These are phyloP conservation scores for Cyberlindnera euphorbiae DNA, from an alignment of 805 yeast genomes.

Conservation along the genomic window DNA sequence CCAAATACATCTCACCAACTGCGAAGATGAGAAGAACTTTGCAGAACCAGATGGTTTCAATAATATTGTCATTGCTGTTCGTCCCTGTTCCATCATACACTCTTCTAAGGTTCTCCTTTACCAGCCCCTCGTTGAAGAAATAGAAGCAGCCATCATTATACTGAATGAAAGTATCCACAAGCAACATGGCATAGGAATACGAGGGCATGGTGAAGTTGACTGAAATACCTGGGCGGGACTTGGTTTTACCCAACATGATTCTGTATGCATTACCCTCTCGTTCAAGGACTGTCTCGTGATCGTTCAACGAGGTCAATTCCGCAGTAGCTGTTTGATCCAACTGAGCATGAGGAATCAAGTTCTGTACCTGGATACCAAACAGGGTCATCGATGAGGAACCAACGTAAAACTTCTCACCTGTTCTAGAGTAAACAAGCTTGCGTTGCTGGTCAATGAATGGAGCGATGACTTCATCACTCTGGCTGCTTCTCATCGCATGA, in stretches of 20 bases:
- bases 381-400: constrained; percentile 83
- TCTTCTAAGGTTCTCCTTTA: constrained; percentile 59
- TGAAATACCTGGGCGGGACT: constrained; percentile 61
- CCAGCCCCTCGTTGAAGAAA: constrained; percentile 78
- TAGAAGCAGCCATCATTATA: constrained; percentile 83
- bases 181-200: constrained; percentile 66
- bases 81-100: constrained; percentile 45
- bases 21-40: constrained; percentile 70
- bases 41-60: constrained; percentile 79
- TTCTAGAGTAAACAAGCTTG: constrained; percentile 63
- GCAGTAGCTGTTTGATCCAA: constrained; percentile 22
- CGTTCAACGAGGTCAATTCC: constrained; percentile 15
- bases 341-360: constrained; percentile 37
- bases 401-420: constrained; percentile 71
- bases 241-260: constrained; percentile 62
- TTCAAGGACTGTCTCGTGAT: constrained; percentile 55
- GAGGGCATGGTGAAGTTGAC: constrained; percentile 73
- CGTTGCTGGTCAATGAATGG: constrained; percentile 72
- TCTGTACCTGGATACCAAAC: constrained; percentile 73
- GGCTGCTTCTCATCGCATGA: not conserved
- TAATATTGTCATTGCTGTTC: constrained; percentile 44
- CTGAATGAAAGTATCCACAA: constrained; percentile 71
- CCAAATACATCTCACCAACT: constrained; percentile 77
- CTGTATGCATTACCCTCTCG: constrained; percentile 75
- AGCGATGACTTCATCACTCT: constrained; percentile 44